Conservation (phyloP, 768 basidiomycete genomes). For the Lactarius sanguifluus region DNA sequence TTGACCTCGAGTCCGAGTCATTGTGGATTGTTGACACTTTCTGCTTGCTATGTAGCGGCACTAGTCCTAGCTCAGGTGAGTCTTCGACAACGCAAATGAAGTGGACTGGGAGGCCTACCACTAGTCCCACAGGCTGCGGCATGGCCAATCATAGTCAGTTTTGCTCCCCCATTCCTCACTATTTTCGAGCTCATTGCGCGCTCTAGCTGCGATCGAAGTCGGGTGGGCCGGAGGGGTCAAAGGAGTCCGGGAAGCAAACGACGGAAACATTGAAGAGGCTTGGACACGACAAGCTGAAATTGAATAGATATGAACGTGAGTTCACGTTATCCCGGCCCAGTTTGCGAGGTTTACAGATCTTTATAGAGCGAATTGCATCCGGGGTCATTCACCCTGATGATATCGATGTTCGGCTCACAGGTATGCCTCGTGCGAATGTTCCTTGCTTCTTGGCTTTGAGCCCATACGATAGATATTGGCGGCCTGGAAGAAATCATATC, state of each 20-base stretch:
- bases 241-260: conserved; percentile 30
- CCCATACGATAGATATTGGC: conserved; percentile 65
- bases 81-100: no score
- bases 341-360: conserved; percentile 16
- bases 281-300: conserved; percentile 69
- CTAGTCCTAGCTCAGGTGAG: no score
- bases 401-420: conserved; percentile 71
- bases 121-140: no score
- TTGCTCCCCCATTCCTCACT: no score
- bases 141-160: no score
- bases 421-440: conserved; percentile 41
- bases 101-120: no score
- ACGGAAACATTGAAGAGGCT: conserved; percentile 66
- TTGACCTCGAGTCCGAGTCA: conserved; percentile 3
- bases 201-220: no score
- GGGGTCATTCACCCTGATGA: conserved; percentile 94
- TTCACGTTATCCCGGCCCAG: conserved; percentile 6
- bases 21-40: neutral
- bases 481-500: conserved; percentile 92
- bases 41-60: conserved; percentile 1
- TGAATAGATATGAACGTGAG: conserved; percentile 91
- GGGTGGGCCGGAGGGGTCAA: no score
- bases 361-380: conserved; percentile 76
- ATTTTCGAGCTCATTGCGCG: no score
- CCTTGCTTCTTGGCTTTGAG: neutral